Conservation (phyloP, 768 basidiomycete species). For the Tulasnella calospora region DNA sequence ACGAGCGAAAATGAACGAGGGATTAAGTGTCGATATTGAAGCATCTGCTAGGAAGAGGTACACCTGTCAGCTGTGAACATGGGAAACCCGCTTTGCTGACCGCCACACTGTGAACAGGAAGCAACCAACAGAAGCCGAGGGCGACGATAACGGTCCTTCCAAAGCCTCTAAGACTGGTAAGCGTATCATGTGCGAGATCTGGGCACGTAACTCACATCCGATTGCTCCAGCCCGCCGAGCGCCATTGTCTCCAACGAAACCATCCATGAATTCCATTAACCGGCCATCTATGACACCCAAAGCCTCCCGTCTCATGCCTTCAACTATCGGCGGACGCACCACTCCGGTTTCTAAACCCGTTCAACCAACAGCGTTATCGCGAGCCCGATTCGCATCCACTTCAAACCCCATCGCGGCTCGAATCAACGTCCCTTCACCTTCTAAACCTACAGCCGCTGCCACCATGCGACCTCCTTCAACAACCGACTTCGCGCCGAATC, state of each 20-base stretch:
- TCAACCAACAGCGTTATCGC: neutral
- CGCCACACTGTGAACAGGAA: slow-evolving; percentile 3
- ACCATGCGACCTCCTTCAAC: slow-evolving; percentile 20
- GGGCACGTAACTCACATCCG: neutral
- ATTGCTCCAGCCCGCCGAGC: slow-evolving; percentile 17
- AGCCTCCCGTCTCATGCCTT: neutral
- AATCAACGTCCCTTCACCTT: neutral
- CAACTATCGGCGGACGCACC: neutral
- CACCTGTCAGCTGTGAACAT: neutral
- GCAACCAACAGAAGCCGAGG: slow-evolving; percentile 7
- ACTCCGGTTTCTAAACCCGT: neutral
- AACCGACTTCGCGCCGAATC: slow-evolving; percentile 33
- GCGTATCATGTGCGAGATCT: neutral
- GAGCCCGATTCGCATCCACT: neutral
- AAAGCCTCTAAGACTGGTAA: slow-evolving; percentile 17
- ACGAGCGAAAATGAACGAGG: slow-evolving; percentile 21
- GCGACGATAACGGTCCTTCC: neutral
- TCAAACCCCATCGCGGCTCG: neutral
- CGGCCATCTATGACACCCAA: neutral
- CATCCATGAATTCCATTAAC: neutral
- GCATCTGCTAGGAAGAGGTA: slow-evolving; percentile 27
- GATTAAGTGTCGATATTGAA: slow-evolving; percentile 23
- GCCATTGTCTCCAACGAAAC: neutral
- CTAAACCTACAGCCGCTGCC: neutral
- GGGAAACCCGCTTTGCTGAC: neutral